Evolutionary conservation across 129 eudicot genomes (phyloP), one percentile per base, ranked within the genome.

Genomic region (Apium graveolens): DNA sequence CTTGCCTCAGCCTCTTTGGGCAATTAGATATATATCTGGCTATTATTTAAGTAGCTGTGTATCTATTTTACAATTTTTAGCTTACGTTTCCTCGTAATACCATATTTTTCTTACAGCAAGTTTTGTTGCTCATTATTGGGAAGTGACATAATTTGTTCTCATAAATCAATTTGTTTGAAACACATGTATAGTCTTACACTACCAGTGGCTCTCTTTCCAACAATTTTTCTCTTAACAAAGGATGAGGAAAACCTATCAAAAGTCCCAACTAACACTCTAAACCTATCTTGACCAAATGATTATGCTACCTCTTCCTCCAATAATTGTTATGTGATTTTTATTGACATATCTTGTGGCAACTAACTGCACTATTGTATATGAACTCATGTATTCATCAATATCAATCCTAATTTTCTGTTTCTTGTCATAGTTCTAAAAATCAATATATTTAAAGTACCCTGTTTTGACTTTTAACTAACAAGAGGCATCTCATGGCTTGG

Each of bases 401-500:
- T 60, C 34, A 60, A 26, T 13, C n/a, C 9, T 55, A 21, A 24
- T n/a, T n/a, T n/a, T 60, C 32, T 26, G 0, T 60, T n/a, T 11
- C 65, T 60, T 60, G 13, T n/a, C 68, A n/a, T 24, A 24, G 31
- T 57, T 13, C 66, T 57, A 2, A 57, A 21, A 8, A 24, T 13
- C 66, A 24, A 57, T n/a, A 57, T 57, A 20, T 11, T 29, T 1
- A 12, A 63, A 63, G 70, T 65, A 65, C 31, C 3, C 21, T 66
- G 72, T 66, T 66, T 66, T 17, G 27, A n/a, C n/a, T 5, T 21
- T 9, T 42, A 12, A 72, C 32, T 41, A n/a, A 41, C 53, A 24
- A 43, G 29, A 77, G n/a, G 16, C 29, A 11, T 13, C 41, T 76
- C 55, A 60, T 80, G 66, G 16, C 68, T 79, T 48, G 66, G 78